Conservation (phyloP, 495 filamentous ascomycete genomes). For the Penicillium cataractarum region DNA sequence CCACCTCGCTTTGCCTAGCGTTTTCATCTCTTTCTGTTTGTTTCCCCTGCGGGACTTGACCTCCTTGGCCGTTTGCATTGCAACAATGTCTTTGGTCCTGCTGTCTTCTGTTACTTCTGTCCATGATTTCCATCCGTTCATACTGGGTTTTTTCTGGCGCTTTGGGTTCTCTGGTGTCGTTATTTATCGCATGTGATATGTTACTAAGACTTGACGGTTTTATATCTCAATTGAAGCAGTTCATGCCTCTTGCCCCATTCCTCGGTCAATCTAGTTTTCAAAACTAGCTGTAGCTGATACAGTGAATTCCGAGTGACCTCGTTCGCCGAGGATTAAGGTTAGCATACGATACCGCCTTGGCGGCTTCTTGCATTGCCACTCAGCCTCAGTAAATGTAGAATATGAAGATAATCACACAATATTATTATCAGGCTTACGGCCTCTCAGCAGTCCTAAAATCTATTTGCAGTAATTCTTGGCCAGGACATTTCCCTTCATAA, state of each 20-base stretch:
- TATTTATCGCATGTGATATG: not conserved
- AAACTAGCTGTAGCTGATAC: too few relatives aligned
- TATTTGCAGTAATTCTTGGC: constrained; percentile 3
- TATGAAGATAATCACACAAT: not conserved
- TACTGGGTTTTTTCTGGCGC: not conserved
- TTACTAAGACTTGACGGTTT: not conserved
- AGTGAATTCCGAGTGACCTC: not conserved
- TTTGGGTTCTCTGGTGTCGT: not conserved
- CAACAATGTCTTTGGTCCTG: not conserved
- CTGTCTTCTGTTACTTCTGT: not conserved
- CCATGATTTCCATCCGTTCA: not conserved
- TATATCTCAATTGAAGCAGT: constrained; percentile 1
- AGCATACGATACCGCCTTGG: too few relatives aligned
- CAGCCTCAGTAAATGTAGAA: too few relatives aligned
- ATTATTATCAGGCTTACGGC: not conserved
- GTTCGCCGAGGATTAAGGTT: not conserved
- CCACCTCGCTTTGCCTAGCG: constrained; percentile 2
- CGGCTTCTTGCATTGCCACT: not conserved
- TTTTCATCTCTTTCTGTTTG: constrained; percentile 6
- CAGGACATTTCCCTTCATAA: not conserved
- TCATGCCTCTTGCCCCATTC: not conserved
- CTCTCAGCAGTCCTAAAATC: not conserved
- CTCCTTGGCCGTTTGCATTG: not conserved
- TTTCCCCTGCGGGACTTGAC: not conserved
- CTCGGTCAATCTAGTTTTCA: not conserved